Evolutionary conservation across 768 basidiomycete species (phyloP), one percentile per base, ranked within the genome.

Genomic region (Sporobolomyces phaffii): DNA sequence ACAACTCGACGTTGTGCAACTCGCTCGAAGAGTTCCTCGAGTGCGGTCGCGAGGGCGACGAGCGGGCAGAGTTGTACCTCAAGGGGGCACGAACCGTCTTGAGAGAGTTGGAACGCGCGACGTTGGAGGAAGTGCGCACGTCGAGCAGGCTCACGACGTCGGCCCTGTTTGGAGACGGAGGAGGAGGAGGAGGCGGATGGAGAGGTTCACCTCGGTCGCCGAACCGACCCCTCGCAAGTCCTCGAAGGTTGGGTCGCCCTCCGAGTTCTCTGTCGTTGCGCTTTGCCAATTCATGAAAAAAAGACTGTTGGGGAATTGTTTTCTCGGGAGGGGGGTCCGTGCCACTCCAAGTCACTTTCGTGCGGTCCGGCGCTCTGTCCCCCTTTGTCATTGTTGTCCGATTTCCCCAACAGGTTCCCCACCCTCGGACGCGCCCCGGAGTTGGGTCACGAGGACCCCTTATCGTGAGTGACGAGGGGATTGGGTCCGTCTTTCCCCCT

Each of bases 11-110:
- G 26, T 34, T 45, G 17, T 61, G 53, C 36, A 26, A 47, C 34
- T 56, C 59, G n/a, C 45, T 69, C 41, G 68, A 69, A 31, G 58
- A 69, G 52, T 49, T 69, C 40, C 48, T 69, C 20, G 62, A 60
- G 29, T 44, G 41, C 34, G 52, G 49, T 14, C 13, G 31, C 1
- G 61, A 62, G 17, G 68, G 68, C 7, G 67, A 68, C 9, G 67
- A 54, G 44, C 49, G 53, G 17, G 68, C 68, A 2, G 68, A 69
- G 17, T n/a, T 69, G 47, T 45, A 26, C 18, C 45, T 69, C 9
- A 50, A 29, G 41, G 53, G 68, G 5, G 58, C 68, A 14, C n/a
- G 47, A 26, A 15, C n/a, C 20, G 53, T 69, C 26, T 18, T 69
- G 28, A 45, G 28, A 3, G 62, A 69, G 59, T 40, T 69, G 26